phyloP scores from a whole-genome alignment of 23 red algal genomes.

The Gracilaria domingensis region DNA sequence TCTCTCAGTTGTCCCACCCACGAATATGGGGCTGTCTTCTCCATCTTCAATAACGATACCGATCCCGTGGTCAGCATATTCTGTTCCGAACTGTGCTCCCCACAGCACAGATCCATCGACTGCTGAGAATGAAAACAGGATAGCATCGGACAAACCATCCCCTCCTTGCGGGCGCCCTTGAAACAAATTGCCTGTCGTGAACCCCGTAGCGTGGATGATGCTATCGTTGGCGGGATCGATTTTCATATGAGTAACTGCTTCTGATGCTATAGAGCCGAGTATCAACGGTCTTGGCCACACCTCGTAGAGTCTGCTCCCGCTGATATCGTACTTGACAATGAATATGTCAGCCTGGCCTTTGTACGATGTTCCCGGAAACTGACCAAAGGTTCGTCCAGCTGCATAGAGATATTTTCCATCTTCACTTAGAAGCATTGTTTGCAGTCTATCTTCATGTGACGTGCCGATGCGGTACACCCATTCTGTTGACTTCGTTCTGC shows the following conservation, averaged over 20 bases:
- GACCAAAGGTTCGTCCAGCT: conserved; percentile 38
- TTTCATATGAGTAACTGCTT: conserved; percentile 42
- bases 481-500: not conserved
- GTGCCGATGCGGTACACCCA: conserved; percentile 63
- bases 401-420: conserved; percentile 37
- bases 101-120: conserved; percentile 40
- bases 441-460: conserved; percentile 54
- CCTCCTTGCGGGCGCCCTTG: conserved; percentile 2
- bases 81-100: conserved; percentile 47
- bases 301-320: conserved; percentile 16
- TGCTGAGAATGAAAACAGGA: conserved; percentile 65
- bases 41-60: conserved; percentile 27
- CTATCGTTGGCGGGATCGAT: conserved; percentile 37
- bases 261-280: conserved; percentile 50
- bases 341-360: conserved; percentile 65
- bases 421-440: conserved; percentile 48
- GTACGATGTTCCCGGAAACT: conserved; percentile 32
- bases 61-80: conserved; percentile 37
- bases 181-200: conserved; percentile 53
- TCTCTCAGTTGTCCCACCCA: conserved; percentile 36
- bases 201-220: conserved; percentile 57
- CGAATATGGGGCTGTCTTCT: conserved; percentile 55
- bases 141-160: conserved; percentile 46
- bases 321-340: conserved; percentile 55
- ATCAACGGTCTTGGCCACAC: conserved; percentile 51